Evolutionary conservation across 768 basidiomycete species (phyloP).

Genomic region (Psilocybe sp.): DNA sequence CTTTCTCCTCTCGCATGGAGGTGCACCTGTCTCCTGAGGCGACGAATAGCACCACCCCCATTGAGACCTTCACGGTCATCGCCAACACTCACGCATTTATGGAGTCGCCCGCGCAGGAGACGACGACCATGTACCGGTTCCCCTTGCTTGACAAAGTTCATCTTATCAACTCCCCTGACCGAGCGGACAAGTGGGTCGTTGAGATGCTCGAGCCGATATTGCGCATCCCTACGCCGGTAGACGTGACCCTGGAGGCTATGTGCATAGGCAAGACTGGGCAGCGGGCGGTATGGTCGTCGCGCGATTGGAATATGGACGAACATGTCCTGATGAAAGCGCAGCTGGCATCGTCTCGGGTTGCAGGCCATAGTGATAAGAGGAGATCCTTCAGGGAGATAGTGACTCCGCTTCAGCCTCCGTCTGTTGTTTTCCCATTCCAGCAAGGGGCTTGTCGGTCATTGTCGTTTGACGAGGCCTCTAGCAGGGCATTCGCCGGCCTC

Average conservation of each 20-base stretch:
- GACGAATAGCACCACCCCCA: conserved; percentile 3
- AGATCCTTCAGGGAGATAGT: conserved; percentile 16
- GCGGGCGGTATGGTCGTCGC: conserved; percentile 53
- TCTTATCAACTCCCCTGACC: conserved; percentile 3
- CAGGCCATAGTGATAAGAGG: too few species aligned
- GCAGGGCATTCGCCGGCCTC: conserved; percentile 48
- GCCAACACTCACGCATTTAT: conserved; percentile 11
- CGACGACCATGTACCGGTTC: conserved; percentile 15
- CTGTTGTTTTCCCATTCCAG: conserved; percentile 51
- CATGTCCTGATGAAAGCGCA: conserved; percentile 49
- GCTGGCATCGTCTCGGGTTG: conserved; percentile 5
- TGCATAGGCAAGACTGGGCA: conserved; percentile 41
- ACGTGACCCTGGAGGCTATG: conserved; percentile 26
- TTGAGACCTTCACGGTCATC: conserved; percentile 14
- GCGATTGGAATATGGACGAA: conserved; percentile 46
- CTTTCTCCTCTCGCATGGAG: conserved; percentile 10
- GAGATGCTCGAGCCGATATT: not conserved
- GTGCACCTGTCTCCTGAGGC: conserved; percentile 19
- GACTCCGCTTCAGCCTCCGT: conserved; percentile 39
- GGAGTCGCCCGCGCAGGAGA: conserved; percentile 6
- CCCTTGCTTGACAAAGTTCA: conserved; percentile 12
- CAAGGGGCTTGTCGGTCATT: conserved; percentile 42
- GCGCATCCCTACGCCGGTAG: not conserved
- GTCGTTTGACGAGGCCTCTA: conserved; percentile 55
- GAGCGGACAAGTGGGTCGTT: conserved; percentile 2